A percentile compares a stretch with the other conserved stretches of the same genome.
phyloP scores from a whole-genome alignment of 768 basidiomycete species.

The Phlebiopsis flavidoalba region DNA sequence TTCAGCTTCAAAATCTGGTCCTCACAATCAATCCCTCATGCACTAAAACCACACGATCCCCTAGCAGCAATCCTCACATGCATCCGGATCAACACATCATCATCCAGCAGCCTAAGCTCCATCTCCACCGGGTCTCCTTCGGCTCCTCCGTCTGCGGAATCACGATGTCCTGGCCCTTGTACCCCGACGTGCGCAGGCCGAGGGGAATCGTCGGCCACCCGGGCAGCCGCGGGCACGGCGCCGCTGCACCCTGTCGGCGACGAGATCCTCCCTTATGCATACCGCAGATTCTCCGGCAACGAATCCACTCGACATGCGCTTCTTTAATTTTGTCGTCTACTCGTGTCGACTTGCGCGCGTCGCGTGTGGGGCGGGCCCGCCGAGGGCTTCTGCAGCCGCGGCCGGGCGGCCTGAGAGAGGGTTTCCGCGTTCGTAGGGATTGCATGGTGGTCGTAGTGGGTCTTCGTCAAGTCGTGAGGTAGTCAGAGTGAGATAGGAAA shows the following conservation, averaged over 20 bases:
- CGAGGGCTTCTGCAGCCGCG: constrained; percentile 14
- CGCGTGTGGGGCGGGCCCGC: constrained; percentile 9
- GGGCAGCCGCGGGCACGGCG: constrained; percentile 60
- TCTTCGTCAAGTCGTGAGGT: neutral
- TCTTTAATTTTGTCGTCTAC: constrained; percentile 92
- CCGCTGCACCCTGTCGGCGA: constrained; percentile 84
- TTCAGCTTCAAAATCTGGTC: constrained; percentile 72
- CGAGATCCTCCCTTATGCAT: constrained; percentile 72
- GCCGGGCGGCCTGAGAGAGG: constrained; percentile 18
- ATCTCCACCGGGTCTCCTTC: constrained; percentile 50
- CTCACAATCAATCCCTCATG: neutral
- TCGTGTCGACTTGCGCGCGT: constrained; percentile 37
- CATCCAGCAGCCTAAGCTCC: constrained; percentile 60
- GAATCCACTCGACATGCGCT: constrained; percentile 29
- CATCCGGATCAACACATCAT: constrained; percentile 80
- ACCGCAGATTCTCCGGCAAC: too few species aligned
- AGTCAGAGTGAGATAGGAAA: neutral
- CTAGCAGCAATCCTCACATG: constrained; percentile 52
- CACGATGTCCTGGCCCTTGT: neutral
- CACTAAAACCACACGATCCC: neutral
- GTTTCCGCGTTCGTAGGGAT: constrained; percentile 27
- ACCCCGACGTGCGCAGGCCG: constrained; percentile 29
- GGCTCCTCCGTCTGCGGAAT: constrained; percentile 8
- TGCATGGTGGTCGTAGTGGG: constrained; percentile 20
- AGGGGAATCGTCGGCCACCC: constrained; percentile 54